Base-by-base conservation (phyloP, 2,329 filamentous ascomycete species). In the Rhynchosporium graminicola region DNA sequence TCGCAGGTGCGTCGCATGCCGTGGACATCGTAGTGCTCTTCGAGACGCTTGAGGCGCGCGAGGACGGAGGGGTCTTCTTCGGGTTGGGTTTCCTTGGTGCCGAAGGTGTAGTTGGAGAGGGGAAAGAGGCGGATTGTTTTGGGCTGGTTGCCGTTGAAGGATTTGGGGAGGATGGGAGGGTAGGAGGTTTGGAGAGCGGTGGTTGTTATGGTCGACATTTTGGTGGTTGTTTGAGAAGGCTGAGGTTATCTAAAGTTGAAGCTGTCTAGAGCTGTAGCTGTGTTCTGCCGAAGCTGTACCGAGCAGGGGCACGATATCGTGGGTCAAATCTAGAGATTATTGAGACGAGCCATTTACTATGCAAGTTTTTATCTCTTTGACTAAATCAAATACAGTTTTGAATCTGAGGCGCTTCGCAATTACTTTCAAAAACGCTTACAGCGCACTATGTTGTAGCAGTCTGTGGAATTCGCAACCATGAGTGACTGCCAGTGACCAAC, bases 1-100 rank as follows among this genome's bases (percentile, higher is more conserved):
- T 99, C 95, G 77, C 94, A 97, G 20, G 95, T 98, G 61, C 95
- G 88, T 62, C 95, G 89, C 95, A 99, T 99, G 73, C 95, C 95
- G 81, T 98, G 87, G 67, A 88, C 83, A 36, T 85, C 82, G 76
- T 96, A 99, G 78, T 99, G 93, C 75, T 98, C 93, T 76, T 98
- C 92, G n/a, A 99, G 83, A 8, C 95, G 88, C 80, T 94, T 93
- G 68, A 99, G 82, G 2, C 95, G 90, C 61, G 95, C 93, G 62
- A 97, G 86, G 2, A 99, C 95, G 0, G 92, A 97, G 0, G 94
- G 93, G 73, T 99, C 95, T 78, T 99, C 95, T 78, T 99, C 95
- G 2, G 94, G 95, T 76, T 99, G 95, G 28, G 91, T 96, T 80
- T 98, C 95, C 79, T 99, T 99, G 65, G 96, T 96, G 66, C 94